These are phyloP conservation scores for Ceratobasidium sp. DNA, from an alignment of 1,284 basidiomycete genomes.

Conservation along the genomic window DNA sequence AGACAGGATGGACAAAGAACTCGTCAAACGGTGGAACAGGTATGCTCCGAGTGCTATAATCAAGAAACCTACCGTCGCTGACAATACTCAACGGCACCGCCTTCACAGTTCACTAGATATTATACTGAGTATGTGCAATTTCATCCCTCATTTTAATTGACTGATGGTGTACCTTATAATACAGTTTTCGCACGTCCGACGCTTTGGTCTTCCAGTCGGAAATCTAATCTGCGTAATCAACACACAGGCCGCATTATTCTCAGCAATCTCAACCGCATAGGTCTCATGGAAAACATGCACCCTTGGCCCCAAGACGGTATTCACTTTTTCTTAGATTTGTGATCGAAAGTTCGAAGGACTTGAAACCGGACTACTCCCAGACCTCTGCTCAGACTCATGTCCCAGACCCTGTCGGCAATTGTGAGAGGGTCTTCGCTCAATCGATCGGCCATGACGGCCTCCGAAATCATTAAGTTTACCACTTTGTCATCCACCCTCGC, in stretches of 20 bases:
- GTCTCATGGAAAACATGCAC: no score
- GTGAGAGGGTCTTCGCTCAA: not conserved
- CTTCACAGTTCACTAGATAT: conserved; percentile 2
- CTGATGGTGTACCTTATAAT: not conserved
- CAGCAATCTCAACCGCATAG: conserved; percentile 6
- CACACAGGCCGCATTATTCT: conserved; percentile 2
- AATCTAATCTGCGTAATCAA: not conserved
- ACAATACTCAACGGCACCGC: no score
- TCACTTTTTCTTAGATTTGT: no score
- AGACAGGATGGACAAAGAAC: not conserved
- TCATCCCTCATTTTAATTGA: no score
- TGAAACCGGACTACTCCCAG: not conserved
- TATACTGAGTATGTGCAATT: not conserved
- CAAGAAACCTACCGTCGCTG: no score
- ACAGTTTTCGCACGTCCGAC: not conserved
- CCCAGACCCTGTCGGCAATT: not conserved
- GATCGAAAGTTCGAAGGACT: no score
- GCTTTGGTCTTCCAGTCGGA: not conserved
- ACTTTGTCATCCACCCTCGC: not conserved
- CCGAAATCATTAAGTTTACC: not conserved
- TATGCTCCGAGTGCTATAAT: no score
- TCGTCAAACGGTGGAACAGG: conserved; percentile 3
- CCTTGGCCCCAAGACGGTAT: no score
- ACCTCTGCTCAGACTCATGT: conserved; percentile 5
- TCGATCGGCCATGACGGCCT: not conserved